phyloP scores from a whole-genome alignment of 352 stramenopile species.

The Globisporangium yorkense region DNA sequence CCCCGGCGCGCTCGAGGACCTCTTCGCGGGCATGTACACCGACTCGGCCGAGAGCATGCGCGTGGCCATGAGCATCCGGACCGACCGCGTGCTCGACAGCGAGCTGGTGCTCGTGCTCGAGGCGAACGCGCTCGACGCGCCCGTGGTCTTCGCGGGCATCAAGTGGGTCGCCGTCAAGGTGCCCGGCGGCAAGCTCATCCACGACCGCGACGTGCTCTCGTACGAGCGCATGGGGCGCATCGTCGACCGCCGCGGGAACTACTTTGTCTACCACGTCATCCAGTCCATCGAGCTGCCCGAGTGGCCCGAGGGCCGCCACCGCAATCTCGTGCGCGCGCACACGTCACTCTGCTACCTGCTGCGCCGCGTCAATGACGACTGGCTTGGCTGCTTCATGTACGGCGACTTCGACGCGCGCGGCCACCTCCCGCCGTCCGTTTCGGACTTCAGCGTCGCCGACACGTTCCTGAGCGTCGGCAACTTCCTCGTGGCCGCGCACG shows the following conservation, averaged over 20 bases:
- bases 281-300: conserved; percentile 62
- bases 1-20: conserved; percentile 50
- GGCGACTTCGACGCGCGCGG: conserved; percentile 39
- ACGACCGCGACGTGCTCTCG: conserved; percentile 46
- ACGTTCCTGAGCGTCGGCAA: conserved; percentile 44
- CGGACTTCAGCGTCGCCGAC: conserved; percentile 37
- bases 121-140: conserved; percentile 28
- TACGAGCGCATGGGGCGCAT: conserved; percentile 63
- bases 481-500: conserved; percentile 34
- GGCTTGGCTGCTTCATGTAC: conserved; percentile 53
- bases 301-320: conserved; percentile 28
- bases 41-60: conserved; percentile 55
- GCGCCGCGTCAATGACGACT: conserved; percentile 40
- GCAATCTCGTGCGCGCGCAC: conserved; percentile 29
- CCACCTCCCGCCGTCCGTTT: conserved; percentile 27
- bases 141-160: conserved; percentile 55
- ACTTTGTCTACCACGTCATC: conserved; percentile 55
- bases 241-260: conserved; percentile 39
- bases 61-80: conserved; percentile 35
- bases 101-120: conserved; percentile 55
- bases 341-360: conserved; percentile 63
- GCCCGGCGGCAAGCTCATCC: conserved; percentile 27
- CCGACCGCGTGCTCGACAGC: conserved; percentile 46
- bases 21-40: conserved; percentile 38
- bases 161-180: conserved; percentile 61